Percentiles rank a stretch among this genome's conserved stretches.
Evolutionary conservation across 148 eudicot genomes (phyloP).

Genomic region (Nepenthes mirabilis): DNA sequence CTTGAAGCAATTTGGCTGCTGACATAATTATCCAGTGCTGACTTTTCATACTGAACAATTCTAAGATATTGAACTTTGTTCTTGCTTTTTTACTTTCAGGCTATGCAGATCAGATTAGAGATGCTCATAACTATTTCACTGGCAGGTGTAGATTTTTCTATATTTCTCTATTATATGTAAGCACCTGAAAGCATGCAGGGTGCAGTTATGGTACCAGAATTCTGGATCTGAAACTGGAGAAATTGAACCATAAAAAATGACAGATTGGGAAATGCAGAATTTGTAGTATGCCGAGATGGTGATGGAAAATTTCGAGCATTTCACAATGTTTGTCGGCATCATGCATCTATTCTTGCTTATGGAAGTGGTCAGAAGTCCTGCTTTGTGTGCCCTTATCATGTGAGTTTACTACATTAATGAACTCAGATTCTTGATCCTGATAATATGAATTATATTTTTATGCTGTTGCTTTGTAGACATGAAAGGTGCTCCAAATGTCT

Average conservation of each 20-base stretch:
- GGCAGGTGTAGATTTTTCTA: conserved; percentile 49
- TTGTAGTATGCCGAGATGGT: conserved; percentile 69
- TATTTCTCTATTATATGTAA: background rate
- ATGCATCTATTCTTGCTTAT: conserved; percentile 71
- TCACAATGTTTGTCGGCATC: conserved; percentile 98
- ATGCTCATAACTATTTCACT: conserved; percentile 56
- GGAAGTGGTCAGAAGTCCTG: conserved; percentile 71
- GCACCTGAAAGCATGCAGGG: background rate
- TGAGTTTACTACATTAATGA: conserved; percentile 27
- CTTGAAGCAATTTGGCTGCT: background rate
- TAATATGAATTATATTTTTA: too few species aligned
- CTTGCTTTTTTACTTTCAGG: conserved; percentile 7
- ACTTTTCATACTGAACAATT: background rate
- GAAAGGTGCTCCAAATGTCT: too few species aligned
- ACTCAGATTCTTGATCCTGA: too few species aligned
- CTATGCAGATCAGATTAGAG: conserved; percentile 44
- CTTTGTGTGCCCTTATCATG: conserved; percentile 96
- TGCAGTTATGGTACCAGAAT: background rate
- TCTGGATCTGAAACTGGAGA: conserved; percentile 2
- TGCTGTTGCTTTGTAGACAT: too few species aligned
- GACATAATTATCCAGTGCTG: background rate
- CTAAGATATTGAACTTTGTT: background rate
- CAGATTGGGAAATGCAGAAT: conserved; percentile 87
- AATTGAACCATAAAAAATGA: conserved; percentile 3
- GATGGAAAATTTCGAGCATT: conserved; percentile 53